Evolutionary conservation across 1,284 basidiomycete species (phyloP).

Genomic region (Blastosporella zonata): DNA sequence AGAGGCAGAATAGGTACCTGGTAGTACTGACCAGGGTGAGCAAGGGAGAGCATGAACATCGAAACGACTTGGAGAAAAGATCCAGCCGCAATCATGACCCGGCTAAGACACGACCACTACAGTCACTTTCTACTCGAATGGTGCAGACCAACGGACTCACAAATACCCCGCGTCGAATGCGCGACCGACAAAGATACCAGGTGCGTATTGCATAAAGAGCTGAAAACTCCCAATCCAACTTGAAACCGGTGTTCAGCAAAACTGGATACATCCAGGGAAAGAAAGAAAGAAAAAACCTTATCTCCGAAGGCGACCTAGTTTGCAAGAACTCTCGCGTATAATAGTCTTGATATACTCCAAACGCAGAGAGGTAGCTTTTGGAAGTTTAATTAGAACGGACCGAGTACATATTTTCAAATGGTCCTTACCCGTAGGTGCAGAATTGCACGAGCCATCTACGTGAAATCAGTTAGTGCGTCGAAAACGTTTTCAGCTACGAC

Average conservation of each 20-base stretch:
- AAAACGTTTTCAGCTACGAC: neutral
- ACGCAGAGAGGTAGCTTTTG: slow-evolving; percentile 36
- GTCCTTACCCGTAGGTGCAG: slow-evolving; percentile 38
- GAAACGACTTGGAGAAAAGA: slow-evolving; percentile 36
- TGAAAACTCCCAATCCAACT: slow-evolving; percentile 49
- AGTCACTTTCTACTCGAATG: slow-evolving; percentile 8
- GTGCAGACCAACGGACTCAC: slow-evolving; percentile 27
- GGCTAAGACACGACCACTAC: slow-evolving; percentile 23
- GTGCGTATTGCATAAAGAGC: slow-evolving; percentile 40
- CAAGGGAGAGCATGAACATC: slow-evolving; percentile 42
- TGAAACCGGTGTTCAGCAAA: neutral
- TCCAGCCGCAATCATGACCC: slow-evolving; percentile 35
- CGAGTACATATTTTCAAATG: neutral
- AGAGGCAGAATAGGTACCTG: slow-evolving; percentile 31
- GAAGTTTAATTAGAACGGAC: neutral
- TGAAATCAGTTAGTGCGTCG: neutral
- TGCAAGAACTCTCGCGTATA: slow-evolving; percentile 44
- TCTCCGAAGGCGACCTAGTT: slow-evolving; percentile 42
- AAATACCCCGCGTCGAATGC: slow-evolving; percentile 43
- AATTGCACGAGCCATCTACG: slow-evolving; percentile 39
- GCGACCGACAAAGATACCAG: slow-evolving; percentile 38
- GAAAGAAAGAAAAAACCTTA: slow-evolving; percentile 32
- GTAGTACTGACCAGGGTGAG: slow-evolving; percentile 33
- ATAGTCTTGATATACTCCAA: slow-evolving; percentile 44
- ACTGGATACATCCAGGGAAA: neutral